Conservation (phyloP, 208 protist genomes). For the Wallacemonas collosoma region DNA sequence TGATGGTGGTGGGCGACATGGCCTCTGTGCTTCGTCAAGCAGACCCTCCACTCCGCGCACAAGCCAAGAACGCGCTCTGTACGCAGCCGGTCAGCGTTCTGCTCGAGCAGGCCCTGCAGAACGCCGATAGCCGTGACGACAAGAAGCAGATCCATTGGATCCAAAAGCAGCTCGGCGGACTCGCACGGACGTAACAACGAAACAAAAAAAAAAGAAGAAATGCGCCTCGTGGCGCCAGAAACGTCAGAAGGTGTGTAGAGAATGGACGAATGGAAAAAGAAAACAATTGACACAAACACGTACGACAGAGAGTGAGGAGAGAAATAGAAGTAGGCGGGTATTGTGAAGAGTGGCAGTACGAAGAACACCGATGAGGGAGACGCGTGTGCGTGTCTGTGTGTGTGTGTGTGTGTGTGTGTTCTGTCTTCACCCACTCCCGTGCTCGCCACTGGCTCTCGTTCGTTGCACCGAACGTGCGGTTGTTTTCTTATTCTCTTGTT, state of each 20-base stretch:
- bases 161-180: slow-evolving; percentile 47
- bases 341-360: too few relatives aligned
- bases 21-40: slow-evolving; percentile 65
- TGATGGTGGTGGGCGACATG: slow-evolving; percentile 87
- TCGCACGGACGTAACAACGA: slow-evolving; percentile 37
- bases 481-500: not conserved
- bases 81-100: slow-evolving; percentile 34
- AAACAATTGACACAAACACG: not conserved
- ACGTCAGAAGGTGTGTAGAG: not conserved
- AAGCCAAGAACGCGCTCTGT: slow-evolving; percentile 70
- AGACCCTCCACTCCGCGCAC: slow-evolving; percentile 46
- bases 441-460: too few relatives aligned
- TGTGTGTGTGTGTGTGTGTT: too few relatives aligned
- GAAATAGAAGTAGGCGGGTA: too few relatives aligned
- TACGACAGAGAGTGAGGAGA: too few relatives aligned
- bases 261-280: not conserved
- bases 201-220: slow-evolving; percentile 4
- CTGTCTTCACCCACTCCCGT: too few relatives aligned
- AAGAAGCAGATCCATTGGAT: slow-evolving; percentile 76
- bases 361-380: too few relatives aligned
- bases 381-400: too few relatives aligned
- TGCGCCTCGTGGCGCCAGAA: not conserved
- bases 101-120: slow-evolving; percentile 33
- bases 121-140: slow-evolving; percentile 34
- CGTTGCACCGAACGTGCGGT: not conserved